Base-by-base conservation (phyloP, 768 basidiomycete genomes). In the Pleurotus eryngii region DNA sequence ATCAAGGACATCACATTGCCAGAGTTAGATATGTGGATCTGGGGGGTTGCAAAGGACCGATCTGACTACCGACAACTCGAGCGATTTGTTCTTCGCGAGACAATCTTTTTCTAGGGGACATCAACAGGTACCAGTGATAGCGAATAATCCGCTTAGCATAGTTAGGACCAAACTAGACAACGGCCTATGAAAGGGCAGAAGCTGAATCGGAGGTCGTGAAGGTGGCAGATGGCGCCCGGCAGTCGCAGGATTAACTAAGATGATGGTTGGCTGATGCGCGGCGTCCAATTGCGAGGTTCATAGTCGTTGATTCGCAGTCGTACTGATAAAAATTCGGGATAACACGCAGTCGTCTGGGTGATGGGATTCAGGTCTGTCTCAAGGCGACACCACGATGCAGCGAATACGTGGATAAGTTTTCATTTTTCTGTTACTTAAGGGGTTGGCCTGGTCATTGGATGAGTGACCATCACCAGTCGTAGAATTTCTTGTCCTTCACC, bases 1-100 rank as follows among this genome's bases (percentile, higher is more conserved):
- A 63, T 89, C 61, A 79, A 72, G 55, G 70, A 74, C 3, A 74
- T 94, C 37, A 82, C 75, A 0, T 71, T 84, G 24, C 83, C 86
- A 3, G 77, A 82, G 46, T 59, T 92, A 58, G 87, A 92, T 64
- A 81, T 80, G 64, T 94, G 90, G 89, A 68, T 93, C n/a, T 90
- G 91, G 89, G 77, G 83, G 30, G 81, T 90, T 4, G 89, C 89
- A 38, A 92, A 94, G 66, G 90, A 91, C 62, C 75, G 89, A 60
- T 62, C 71, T 27, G 90, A 91, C 68, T 92, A 91, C 65, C 75
- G 87, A 50, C 70, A 70, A 49, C 73, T 93, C 40, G 76, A 77
- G 61, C 74, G 91, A 61, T 89, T 92, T 64, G 86, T 81, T n/a
- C 70, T 82, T 67, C 74, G 76, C 56, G 74, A 84, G 59, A 90